phyloP scores from a whole-genome alignment of 148 eudicot genomes.

The Heliamphora exappendiculata region DNA sequence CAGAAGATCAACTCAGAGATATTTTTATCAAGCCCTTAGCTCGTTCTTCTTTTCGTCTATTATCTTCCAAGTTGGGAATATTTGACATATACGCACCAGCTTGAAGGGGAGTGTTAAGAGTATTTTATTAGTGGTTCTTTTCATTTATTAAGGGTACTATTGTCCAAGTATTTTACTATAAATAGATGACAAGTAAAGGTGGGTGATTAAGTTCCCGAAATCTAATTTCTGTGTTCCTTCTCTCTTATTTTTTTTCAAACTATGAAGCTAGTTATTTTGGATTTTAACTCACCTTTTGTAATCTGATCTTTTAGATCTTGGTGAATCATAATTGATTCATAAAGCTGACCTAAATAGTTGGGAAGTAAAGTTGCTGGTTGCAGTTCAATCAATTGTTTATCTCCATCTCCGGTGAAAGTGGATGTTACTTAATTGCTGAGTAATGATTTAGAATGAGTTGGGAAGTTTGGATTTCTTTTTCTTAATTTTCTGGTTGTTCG shows the following conservation, averaged over 20 bases:
- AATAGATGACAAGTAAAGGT: no score
- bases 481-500: neutral
- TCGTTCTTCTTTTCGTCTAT: neutral
- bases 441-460: neutral
- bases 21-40: neutral
- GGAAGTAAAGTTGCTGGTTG: slow-evolving; percentile 1
- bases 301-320: neutral
- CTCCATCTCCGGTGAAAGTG: neutral
- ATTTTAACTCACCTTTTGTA: no score
- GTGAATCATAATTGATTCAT: neutral
- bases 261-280: no score
- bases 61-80: neutral
- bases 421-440: neutral
- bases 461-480: neutral
- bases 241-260: no score
- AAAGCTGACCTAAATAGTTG: neutral
- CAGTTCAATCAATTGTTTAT: neutral
- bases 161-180: no score
- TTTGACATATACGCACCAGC: neutral
- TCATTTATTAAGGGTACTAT: no score
- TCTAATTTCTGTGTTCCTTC: no score
- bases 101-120: neutral
- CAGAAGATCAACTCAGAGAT: neutral
- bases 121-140: no score
- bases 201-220: no score